Evolutionary conservation across 495 filamentous ascomycete genomes (phyloP).

Genomic region (Letharia columbiana): DNA sequence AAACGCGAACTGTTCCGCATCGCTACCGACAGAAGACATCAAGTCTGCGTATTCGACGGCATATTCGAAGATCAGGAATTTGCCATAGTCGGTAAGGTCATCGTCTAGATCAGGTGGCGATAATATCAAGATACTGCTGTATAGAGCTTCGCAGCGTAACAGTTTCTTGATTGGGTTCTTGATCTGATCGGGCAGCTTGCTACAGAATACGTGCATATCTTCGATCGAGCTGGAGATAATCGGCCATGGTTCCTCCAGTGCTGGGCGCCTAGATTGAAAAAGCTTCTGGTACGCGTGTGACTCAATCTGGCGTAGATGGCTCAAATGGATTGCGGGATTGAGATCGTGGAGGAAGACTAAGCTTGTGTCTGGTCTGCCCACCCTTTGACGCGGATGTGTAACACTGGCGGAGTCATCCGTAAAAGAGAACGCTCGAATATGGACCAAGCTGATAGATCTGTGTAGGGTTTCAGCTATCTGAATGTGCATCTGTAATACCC

Average conservation of each 20-base stretch:
- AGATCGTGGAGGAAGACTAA: conserved; percentile 43
- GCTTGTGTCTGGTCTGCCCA: conserved; percentile 29
- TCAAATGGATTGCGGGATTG: conserved; percentile 51
- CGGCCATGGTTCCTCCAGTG: conserved; percentile 47
- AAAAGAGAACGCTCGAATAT: conserved; percentile 78
- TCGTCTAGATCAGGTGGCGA: conserved; percentile 64
- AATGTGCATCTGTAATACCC: background rate
- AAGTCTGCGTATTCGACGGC: conserved; percentile 61
- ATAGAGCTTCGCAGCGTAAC: conserved; percentile 73
- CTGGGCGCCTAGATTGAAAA: conserved; percentile 60
- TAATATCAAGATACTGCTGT: conserved; percentile 74
- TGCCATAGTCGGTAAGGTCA: conserved; percentile 54
- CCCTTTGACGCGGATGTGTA: conserved; percentile 38
- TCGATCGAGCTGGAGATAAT: conserved; percentile 57
- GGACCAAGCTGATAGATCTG: conserved; percentile 72
- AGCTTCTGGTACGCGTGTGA: conserved; percentile 77
- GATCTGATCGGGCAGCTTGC: conserved; percentile 49
- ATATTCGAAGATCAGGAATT: conserved; percentile 72
- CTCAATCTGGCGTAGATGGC: conserved; percentile 66
- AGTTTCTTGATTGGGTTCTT: conserved; percentile 53
- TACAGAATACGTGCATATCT: conserved; percentile 58
- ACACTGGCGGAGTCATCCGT: conserved; percentile 81
- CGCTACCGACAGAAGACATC: conserved; percentile 47
- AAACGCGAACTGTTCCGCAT: conserved; percentile 42
- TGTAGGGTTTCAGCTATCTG: conserved; percentile 13